phyloP scores from a whole-genome alignment of 2,329 filamentous ascomycete species.

The Malbranchea cinnamomea region DNA sequence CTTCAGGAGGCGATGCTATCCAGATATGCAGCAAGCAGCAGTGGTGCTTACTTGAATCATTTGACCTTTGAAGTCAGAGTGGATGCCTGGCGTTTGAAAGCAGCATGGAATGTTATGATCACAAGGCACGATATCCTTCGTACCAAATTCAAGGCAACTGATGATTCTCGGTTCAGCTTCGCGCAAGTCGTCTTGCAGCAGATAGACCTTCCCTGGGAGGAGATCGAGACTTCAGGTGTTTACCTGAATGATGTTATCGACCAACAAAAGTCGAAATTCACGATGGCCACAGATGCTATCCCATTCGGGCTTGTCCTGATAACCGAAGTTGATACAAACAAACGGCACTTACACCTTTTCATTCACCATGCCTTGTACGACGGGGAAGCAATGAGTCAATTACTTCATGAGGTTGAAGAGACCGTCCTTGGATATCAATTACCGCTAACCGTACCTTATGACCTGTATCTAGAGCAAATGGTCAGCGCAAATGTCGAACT shows the following conservation, averaged over 20 bases:
- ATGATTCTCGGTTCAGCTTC: slow-evolving; percentile 45
- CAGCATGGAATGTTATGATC: slow-evolving; percentile 49
- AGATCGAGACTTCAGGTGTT: slow-evolving; percentile 28
- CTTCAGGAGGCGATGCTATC: slow-evolving; percentile 80
- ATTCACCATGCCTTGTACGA: slow-evolving; percentile 82
- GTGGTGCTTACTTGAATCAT: slow-evolving; percentile 55
- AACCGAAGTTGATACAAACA: slow-evolving; percentile 5
- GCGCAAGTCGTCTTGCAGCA: slow-evolving; percentile 53
- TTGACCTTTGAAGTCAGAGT: slow-evolving; percentile 47
- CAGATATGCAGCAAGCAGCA: slow-evolving; percentile 29
- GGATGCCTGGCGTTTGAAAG: slow-evolving; percentile 35
- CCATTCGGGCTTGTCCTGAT: slow-evolving; percentile 18
- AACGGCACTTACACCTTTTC: slow-evolving; percentile 26
- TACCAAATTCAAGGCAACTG: slow-evolving; percentile 58
- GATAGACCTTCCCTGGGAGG: slow-evolving; percentile 30
- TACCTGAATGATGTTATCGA: slow-evolving; percentile 28
- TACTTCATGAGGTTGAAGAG: slow-evolving; percentile 57
- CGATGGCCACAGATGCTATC: slow-evolving; percentile 12
- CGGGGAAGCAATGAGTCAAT: slow-evolving; percentile 55
- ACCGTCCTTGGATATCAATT: slow-evolving; percentile 37
- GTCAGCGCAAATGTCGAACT: slow-evolving; percentile 32
- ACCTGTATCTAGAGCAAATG: slow-evolving; percentile 48
- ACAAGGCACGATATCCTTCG: slow-evolving; percentile 60
- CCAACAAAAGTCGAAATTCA: slow-evolving; percentile 24
- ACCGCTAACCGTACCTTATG: slow-evolving; percentile 39